A percentile compares a stretch with the other conserved stretches of the same genome.
phyloP scores from a whole-genome alignment of 116 monocot genomes.

The Zostera marina region DNA sequence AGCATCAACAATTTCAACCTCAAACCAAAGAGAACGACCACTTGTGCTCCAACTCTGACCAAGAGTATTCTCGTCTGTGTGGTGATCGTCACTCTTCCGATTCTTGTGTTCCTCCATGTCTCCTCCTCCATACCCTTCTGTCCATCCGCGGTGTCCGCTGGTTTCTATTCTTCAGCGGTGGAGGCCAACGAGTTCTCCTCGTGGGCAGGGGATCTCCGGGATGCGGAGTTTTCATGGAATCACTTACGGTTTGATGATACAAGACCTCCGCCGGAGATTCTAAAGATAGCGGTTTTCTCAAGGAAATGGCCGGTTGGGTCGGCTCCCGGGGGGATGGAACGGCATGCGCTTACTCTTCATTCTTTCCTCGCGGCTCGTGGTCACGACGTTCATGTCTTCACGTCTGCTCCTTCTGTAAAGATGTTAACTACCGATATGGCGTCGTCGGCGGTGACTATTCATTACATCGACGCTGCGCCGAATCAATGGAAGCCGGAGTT shows the following conservation, averaged over 20 bases:
- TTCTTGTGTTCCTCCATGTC: constrained; percentile 7
- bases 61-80: constrained; percentile 8
- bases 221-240: constrained; percentile 75
- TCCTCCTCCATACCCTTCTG: neutral
- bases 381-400: constrained; percentile 78
- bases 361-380: constrained; percentile 59
- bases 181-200: neutral
- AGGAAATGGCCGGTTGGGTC: constrained; percentile 64
- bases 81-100: constrained; percentile 7
- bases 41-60: neutral
- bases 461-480: constrained; percentile 27
- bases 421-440: neutral
- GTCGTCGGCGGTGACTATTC: constrained; percentile 20
- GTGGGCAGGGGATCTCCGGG: constrained; percentile 58
- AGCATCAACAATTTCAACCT: neutral
- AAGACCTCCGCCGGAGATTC: constrained; percentile 19
- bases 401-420: constrained; percentile 17
- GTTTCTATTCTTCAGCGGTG: neutral
- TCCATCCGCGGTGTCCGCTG: constrained; percentile 1
- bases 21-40: constrained; percentile 10
- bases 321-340: constrained; percentile 86
- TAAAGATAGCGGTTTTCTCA: constrained; percentile 71
- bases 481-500: constrained; percentile 62
- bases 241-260: constrained; percentile 20
- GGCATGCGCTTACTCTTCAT: constrained; percentile 82